Conservation (phyloP, 2,329 filamentous ascomycete species). For the Penicillium sp. region DNA sequence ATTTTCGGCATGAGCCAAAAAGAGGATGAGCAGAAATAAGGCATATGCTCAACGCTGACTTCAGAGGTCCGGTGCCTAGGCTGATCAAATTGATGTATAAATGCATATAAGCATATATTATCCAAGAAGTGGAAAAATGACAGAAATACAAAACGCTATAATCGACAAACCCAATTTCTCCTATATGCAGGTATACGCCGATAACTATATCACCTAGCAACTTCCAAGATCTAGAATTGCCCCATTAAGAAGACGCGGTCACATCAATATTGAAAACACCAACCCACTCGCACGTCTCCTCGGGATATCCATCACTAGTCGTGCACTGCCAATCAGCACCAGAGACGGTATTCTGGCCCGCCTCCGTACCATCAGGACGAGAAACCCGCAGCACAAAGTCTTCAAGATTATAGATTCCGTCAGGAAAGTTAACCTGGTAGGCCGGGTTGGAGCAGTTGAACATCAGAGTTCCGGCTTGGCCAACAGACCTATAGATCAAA, state of each 20-base stretch:
- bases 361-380: conserved; percentile 9
- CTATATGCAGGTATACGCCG: neutral
- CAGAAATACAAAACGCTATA: too few species aligned
- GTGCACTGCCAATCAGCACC: conserved; percentile 14
- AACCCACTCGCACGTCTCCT: conserved; percentile 14
- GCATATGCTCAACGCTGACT: too few species aligned
- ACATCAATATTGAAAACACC: conserved; percentile 16
- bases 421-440: conserved; percentile 14
- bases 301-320: conserved; percentile 9
- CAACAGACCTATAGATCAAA: conserved; percentile 7
- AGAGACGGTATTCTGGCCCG: conserved; percentile 2
- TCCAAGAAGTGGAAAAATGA: too few species aligned
- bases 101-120: too few species aligned
- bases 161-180: too few species aligned
- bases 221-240: too few species aligned
- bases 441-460: conserved; percentile 11
- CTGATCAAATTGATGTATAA: too few species aligned
- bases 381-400: conserved; percentile 12
- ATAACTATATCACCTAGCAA: neutral
- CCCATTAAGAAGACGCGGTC: neutral
- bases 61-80: too few species aligned
- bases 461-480: conserved; percentile 5
- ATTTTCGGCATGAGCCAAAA: too few species aligned
- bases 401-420: conserved; percentile 19
- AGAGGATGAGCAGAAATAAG: too few species aligned